These are phyloP conservation scores for Rhodosporidiobolus odoratus DNA, from an alignment of 768 basidiomycete species.

Conservation along the genomic window DNA sequence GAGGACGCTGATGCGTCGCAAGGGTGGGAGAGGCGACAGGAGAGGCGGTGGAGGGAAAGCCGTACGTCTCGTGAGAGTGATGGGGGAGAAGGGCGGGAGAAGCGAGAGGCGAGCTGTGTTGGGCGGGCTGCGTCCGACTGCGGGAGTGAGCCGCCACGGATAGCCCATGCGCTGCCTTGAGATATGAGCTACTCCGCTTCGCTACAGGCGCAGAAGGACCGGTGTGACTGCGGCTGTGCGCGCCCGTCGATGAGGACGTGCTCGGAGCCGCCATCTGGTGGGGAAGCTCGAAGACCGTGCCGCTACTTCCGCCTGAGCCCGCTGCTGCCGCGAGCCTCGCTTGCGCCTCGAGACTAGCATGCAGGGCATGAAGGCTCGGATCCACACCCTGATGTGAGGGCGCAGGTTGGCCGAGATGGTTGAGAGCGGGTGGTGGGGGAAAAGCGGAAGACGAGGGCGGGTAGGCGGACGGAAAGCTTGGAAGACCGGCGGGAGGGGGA, in stretches of 20 bases:
- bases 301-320: neutral
- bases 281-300: neutral
- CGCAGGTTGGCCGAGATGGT: constrained; percentile 6
- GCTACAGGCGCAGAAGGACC: neutral
- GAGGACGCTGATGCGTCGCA: constrained; percentile 17
- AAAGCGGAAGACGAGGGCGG: neutral
- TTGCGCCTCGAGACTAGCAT: constrained; percentile 31
- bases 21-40: neutral
- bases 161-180: constrained; percentile 23
- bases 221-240: neutral
- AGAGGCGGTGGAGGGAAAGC: neutral
- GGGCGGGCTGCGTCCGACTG: constrained; percentile 7
- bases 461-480: neutral
- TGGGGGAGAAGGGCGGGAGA: constrained; percentile 3
- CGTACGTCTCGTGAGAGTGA: neutral
- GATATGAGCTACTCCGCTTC: constrained; percentile 19
- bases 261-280: neutral
- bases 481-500: neutral
- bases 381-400: neutral
- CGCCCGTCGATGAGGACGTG: neutral
- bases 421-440: neutral
- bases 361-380: constrained; percentile 23
- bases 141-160: constrained; percentile 4
- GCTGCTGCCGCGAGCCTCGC: constrained; percentile 16
- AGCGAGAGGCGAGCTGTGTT: constrained; percentile 16